Base-by-base conservation (phyloP, 2,329 filamentous ascomycete genomes). In the Claviceps monticola region DNA sequence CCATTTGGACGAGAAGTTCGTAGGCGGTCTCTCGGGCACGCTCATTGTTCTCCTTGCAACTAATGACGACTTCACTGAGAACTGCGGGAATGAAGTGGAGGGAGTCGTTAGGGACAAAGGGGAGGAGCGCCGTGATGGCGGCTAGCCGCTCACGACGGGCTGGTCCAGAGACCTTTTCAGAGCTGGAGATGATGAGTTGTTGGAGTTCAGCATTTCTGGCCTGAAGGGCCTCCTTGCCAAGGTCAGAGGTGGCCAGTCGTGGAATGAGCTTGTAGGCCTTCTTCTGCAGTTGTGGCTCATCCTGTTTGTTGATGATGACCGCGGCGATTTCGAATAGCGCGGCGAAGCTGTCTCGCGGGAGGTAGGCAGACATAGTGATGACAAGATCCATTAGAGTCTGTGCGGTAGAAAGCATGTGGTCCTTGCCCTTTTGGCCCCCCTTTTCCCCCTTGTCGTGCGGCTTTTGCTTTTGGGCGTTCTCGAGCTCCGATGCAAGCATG, bases 191-290 rank as follows among this genome's bases (percentile, higher is more conserved):
- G 39, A 98, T 74, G 48, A 98, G 74, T n/a, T 79, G 69, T 67
- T 96, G 91, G 19, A 98, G 73, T 62, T 96, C 89, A 0, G 68
- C 67, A 58, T 80, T 88, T 51, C 90, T 82, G 61, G 90, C 83
- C 56, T 76, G 68, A 2, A 98, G 76, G 3, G 91, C 90, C n/a
- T 74, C 70, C 58, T 79, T 80, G 46, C 93, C 93, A 48, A 77
- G 79, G 37, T 86, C 80, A 1, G 90, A 95, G 57, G 87, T 84
- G 1, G 87, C 84, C 42, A 98, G 78, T 51, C 93, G 84, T 3
- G 93, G 91, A 49, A 98, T 94, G 49, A 98, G 79, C 73, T 97
- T 97, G 74, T 98, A 98, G 0, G 93, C 91, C 71, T 98, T 98
- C 79, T 98, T 98, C 67, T 97, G 91, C 38, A 98, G 73, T 66